Percentiles rank a stretch among this genome's conserved stretches.
These are phyloP conservation scores for Hortiboletus campestris DNA, from an alignment of 768 basidiomycete species.

Conservation along the genomic window DNA sequence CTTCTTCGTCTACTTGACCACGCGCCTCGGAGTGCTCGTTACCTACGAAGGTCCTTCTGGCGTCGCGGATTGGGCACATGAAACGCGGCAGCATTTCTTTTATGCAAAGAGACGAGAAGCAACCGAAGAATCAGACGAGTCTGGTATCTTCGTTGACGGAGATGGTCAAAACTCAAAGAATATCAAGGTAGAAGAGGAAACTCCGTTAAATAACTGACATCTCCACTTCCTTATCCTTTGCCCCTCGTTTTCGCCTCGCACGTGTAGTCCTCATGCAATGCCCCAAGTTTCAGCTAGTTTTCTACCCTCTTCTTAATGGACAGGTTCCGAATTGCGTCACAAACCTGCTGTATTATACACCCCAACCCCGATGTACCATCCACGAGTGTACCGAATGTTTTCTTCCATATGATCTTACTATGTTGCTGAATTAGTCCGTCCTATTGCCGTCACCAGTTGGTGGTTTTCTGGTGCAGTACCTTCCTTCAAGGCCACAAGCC, in stretches of 20 bases:
- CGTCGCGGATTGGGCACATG: conserved; percentile 29
- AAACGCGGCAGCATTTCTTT: conserved; percentile 26
- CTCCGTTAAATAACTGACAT: neutral
- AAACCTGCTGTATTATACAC: conserved; percentile 14
- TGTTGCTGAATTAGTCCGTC: neutral
- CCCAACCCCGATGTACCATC: conserved; percentile 7
- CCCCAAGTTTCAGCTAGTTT: neutral
- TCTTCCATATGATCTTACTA: neutral
- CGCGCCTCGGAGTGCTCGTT: conserved; percentile 35
- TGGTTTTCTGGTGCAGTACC: neutral
- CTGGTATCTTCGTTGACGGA: conserved; percentile 21
- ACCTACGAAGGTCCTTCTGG: conserved; percentile 34
- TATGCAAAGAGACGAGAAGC: conserved; percentile 13
- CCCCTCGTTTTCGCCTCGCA: neutral
- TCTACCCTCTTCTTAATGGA: neutral
- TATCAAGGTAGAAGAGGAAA: conserved; percentile 24
- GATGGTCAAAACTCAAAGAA: conserved; percentile 19
- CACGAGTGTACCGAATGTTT: conserved; percentile 1
- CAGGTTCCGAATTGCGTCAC: neutral
- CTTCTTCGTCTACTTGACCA: conserved; percentile 32
- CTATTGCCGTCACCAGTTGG: no score
- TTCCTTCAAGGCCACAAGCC: no score
- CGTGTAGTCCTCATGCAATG: neutral
- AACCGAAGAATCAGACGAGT: conserved; percentile 26
- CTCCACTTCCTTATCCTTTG: neutral